phyloP scores from a whole-genome alignment of 768 basidiomycete genomes.

The Austroboletus eburneus region DNA sequence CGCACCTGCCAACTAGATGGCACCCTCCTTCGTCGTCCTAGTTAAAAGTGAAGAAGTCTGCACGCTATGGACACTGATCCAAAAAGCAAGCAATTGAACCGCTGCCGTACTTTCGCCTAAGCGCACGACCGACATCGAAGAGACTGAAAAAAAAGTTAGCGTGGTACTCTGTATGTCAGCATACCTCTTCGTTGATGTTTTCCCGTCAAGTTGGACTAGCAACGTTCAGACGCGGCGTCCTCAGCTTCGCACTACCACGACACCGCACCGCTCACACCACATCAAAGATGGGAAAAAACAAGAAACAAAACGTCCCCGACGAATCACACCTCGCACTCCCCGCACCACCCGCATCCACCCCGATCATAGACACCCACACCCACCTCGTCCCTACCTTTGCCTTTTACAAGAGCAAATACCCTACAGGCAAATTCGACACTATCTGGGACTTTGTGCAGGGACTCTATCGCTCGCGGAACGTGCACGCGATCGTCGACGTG shows the following conservation, averaged over 20 bases:
- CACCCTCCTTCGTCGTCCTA: no score
- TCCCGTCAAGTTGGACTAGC: no score
- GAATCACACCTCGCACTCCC: constrained; percentile 36
- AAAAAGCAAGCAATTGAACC: no score
- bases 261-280: constrained; percentile 23
- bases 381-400: constrained; percentile 75
- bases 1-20: no score
- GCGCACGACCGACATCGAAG: no score
- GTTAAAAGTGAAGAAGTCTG: no score
- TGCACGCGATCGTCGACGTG: constrained; percentile 75
- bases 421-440: constrained; percentile 45
- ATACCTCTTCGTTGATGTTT: no score
- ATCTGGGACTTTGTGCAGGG: constrained; percentile 67
- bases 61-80: no score
- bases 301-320: constrained; percentile 22
- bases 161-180: no score
- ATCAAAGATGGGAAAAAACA: constrained; percentile 38
- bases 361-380: constrained; percentile 81
- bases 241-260: constrained; percentile 28
- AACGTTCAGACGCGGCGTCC: no score
- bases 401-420: constrained; percentile 59
- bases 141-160: no score
- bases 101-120: no score
- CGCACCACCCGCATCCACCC: constrained; percentile 19
- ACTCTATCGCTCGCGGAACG: constrained; percentile 52